phyloP scores from a whole-genome alignment of 345 rosid species.

The Brassica napus region DNA sequence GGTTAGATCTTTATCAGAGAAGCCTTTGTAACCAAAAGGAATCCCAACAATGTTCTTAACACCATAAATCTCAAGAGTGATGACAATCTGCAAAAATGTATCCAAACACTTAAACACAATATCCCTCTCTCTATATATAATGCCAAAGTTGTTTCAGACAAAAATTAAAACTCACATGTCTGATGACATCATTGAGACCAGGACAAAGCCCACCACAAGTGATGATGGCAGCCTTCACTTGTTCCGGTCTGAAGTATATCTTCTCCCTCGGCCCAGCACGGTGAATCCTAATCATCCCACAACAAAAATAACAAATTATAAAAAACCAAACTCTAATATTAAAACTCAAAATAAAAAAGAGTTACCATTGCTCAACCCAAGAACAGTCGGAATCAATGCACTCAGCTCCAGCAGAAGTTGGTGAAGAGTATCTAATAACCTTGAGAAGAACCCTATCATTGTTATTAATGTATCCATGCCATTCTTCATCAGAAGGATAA shows the following conservation, averaged over 20 bases:
- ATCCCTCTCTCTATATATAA: neutral
- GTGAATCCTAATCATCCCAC: constrained; percentile 58
- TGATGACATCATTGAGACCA: constrained; percentile 91
- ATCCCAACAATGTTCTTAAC: constrained; percentile 93
- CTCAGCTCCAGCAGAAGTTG: constrained; percentile 80
- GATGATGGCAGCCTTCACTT: constrained; percentile 84
- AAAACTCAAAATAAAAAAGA: neutral
- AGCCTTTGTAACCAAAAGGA: constrained; percentile 95
- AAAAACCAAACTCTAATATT: neutral
- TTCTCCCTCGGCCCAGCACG: constrained; percentile 92
- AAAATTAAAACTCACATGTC: constrained; percentile 55
- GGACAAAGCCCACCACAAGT: constrained; percentile 98
- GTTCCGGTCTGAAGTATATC: constrained; percentile 80
- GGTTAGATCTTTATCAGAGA: constrained; percentile 62
- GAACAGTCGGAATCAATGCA: constrained; percentile 76
- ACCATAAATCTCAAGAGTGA: constrained; percentile 94
- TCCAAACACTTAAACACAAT: neutral
- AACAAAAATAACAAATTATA: neutral
- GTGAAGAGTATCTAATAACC: constrained; percentile 73
- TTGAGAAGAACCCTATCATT: constrained; percentile 89
- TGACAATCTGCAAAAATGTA: constrained; percentile 68
- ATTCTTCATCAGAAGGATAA: constrained; percentile 90
- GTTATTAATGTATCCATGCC: constrained; percentile 96
- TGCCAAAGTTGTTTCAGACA: neutral
- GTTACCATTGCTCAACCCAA: constrained; percentile 92